A percentile compares a stretch with the other conserved stretches of the same genome.
Conservation (phyloP, 257 asterid genomes). For the Solanum lignicaule region DNA sequence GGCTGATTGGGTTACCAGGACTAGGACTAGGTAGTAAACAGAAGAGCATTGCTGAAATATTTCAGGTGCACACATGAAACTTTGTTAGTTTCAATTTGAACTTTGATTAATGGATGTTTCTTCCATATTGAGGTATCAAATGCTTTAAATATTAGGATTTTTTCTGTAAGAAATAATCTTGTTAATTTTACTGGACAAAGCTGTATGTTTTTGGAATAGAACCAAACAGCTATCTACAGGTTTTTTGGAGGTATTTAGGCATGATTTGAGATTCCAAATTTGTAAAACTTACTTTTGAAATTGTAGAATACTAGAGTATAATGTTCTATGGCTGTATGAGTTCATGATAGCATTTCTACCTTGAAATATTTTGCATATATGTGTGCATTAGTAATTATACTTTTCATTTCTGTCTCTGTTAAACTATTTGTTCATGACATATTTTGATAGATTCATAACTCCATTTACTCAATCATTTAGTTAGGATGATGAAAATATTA, state of each 20-base stretch:
- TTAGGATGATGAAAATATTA: not conserved
- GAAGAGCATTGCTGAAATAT: conserved; percentile 73
- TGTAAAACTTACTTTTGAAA: not conserved
- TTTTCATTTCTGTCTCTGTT: not conserved
- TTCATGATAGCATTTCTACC: not conserved
- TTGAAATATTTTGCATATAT: not conserved
- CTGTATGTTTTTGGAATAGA: not conserved
- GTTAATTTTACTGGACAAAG: not conserved
- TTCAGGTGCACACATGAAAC: conserved; percentile 47
- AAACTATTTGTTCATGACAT: not conserved
- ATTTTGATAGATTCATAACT: not conserved
- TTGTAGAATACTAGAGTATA: not conserved
- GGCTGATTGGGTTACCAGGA: conserved; percentile 93
- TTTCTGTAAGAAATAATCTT: not conserved
- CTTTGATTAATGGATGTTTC: not conserved
- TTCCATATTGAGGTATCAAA: not conserved
- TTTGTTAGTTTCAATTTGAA: not conserved
- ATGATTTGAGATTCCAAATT: not conserved
- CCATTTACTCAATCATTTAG: not conserved
- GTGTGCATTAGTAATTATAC: not conserved
- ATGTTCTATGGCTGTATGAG: not conserved
- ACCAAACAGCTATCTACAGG: not conserved
- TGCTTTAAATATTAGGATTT: not conserved
- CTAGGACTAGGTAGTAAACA: conserved; percentile 65
- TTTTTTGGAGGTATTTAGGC: not conserved